Evolutionary conservation across 331 rosid genomes (phyloP), one percentile per base, ranked within the genome.

Genomic region (Quercus tomentella): DNA sequence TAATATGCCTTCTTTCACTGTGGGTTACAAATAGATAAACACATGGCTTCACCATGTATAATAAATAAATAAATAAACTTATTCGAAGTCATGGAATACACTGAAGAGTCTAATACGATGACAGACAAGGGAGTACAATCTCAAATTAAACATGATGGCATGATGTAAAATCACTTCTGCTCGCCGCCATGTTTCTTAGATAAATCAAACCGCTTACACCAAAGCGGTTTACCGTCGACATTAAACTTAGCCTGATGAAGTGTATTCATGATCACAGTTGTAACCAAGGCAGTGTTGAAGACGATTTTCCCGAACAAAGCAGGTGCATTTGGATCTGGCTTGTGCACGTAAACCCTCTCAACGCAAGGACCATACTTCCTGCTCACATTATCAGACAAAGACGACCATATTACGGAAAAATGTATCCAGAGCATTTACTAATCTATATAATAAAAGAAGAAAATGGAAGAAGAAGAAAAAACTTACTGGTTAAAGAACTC

Each of bases 401-500:
- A 4, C 4, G 0, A n/a, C 2, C 17, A 14, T 49, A 49, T 1
- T 49, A 49, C 18, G 3, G 17, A 49, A 11, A 49, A 49, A 11
- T 49, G 11, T 49, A 14, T 12, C 1, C 18, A 12, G 18, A 49
- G 5, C 15, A 49, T 12, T 49, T 49, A 49, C 54, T 1, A 11
- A 49, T 49, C 2, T 14, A 49, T 14, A 12, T 49, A 11, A 49
- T 49, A 3, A 3, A 49, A 49, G 17, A 49, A 10, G 17, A 14
- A 49, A 49, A 49, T 2, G 45, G 54, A 49, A 49, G 17, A 49
- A 49, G 54, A 49, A 11, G 16, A 45, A 12, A 49, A 76, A n/a
- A 43, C 23, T 75, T 74, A 87, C 90, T 70, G 55, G 21, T 69
- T 73, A 69, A 87, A 87, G 26, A 87, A 87, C 31, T 43, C 23